A percentile compares a stretch with the other conserved stretches of the same genome.
These are phyloP conservation scores for Aschersonia sp. DNA, from an alignment of 2,329 filamentous ascomycete genomes.

Conservation along the genomic window DNA sequence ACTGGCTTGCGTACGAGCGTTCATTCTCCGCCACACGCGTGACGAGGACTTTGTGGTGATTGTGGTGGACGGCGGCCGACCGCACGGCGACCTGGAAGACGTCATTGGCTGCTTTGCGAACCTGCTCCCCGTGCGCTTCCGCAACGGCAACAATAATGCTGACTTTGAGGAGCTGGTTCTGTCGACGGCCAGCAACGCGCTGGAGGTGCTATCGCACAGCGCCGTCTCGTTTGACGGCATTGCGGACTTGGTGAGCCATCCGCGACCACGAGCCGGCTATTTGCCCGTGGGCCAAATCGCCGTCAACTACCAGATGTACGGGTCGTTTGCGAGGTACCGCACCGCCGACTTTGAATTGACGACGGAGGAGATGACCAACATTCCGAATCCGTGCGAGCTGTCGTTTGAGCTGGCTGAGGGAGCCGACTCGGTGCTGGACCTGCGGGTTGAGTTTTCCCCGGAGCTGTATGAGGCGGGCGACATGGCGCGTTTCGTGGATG, in stretches of 20 bases:
- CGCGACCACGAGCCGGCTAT: too few relatives aligned
- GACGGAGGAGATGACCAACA: not conserved
- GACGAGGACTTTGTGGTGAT: not conserved
- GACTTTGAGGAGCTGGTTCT: not conserved
- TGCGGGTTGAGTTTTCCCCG: conserved; percentile 11
- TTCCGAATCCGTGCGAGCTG: not conserved
- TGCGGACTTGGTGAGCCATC: conserved; percentile 9
- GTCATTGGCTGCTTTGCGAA: not conserved
- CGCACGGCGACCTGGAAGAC: not conserved
- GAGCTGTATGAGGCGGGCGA: conserved; percentile 8
- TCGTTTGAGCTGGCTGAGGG: not conserved
- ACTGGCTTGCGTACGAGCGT: not conserved
- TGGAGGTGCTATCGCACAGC: not conserved
- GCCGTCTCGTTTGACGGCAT: conserved; percentile 10
- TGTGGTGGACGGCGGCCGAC: not conserved
- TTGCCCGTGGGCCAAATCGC: conserved; percentile 11
- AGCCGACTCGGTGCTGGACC: conserved; percentile 1
- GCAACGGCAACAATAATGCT: not conserved
- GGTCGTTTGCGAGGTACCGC: conserved; percentile 8
- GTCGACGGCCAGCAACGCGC: not conserved
- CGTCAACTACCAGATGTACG: conserved; percentile 13
- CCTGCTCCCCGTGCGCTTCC: not conserved
- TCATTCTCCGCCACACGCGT: not conserved
- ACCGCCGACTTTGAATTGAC: conserved; percentile 8
- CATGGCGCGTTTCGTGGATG: conserved; percentile 14